phyloP scores from a whole-genome alignment of 2,329 filamentous ascomycete genomes.

The Daldinia sp. region DNA sequence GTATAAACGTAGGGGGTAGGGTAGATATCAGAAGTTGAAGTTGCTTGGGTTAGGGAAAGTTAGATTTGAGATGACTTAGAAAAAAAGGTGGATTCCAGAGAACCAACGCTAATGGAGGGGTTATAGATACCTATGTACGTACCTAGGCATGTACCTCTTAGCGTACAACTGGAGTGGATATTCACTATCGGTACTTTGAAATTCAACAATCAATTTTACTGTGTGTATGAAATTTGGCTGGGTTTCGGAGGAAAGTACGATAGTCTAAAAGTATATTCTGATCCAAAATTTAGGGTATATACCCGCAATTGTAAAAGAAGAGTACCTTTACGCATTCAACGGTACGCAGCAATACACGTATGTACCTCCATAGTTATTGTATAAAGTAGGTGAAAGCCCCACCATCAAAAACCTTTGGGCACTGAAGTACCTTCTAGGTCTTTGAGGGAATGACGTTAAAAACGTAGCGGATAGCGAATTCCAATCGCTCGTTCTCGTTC shows the following conservation, averaged over 20 bases:
- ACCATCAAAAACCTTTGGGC: conserved; percentile 29
- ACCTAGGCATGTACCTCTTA: not conserved
- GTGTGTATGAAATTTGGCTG: not conserved
- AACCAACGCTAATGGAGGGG: not conserved
- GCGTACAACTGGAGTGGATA: not conserved
- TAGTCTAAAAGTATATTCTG: conserved; percentile 7
- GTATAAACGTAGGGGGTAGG: not conserved
- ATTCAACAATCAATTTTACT: conserved; percentile 12
- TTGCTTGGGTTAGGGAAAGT: conserved; percentile 19
- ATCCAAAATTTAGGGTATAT: not conserved
- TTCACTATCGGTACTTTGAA: conserved; percentile 15
- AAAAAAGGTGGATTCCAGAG: not conserved
- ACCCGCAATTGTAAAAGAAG: too few species aligned
- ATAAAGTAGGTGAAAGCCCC: conserved; percentile 11
- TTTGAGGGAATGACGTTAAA: conserved; percentile 32
- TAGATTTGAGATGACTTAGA: conserved; percentile 1
- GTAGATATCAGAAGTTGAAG: conserved; percentile 9
- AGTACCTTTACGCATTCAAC: not conserved
- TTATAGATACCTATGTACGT: not conserved
- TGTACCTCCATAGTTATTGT: conserved; percentile 5
- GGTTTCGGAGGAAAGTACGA: not conserved
- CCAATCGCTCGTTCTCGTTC: conserved; percentile 4
- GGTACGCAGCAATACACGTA: not conserved
- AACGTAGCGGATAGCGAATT: conserved; percentile 24
- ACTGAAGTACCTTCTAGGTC: conserved; percentile 11